phyloP scores from a whole-genome alignment of 805 yeast genomes.

The Myxozyma lipomycoides region DNA sequence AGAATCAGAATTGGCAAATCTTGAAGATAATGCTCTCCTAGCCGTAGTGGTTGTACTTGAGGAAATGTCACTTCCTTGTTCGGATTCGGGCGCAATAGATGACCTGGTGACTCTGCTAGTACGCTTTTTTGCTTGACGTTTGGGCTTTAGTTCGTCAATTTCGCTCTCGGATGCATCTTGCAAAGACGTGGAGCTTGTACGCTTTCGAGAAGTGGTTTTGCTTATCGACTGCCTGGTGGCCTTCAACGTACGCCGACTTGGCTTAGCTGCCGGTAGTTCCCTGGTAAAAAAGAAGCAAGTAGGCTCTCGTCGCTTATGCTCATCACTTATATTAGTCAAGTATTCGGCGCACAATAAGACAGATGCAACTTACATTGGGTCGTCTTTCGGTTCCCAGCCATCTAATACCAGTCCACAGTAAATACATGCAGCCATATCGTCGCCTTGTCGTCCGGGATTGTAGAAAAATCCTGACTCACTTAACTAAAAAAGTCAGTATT shows the following conservation, averaged over 20 bases:
- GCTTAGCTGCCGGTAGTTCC: constrained; percentile 11
- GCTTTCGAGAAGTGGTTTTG: constrained; percentile 10
- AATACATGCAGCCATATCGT: constrained; percentile 58
- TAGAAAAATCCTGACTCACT: constrained; percentile 64
- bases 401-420: constrained; percentile 61
- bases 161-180: constrained; percentile 8
- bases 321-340: constrained; percentile 34
- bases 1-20: constrained; percentile 1
- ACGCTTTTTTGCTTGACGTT: constrained; percentile 10
- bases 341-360: background rate
- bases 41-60: background rate
- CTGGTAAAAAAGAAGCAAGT: constrained; percentile 43
- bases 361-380: constrained; percentile 43
- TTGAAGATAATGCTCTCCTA: constrained; percentile 1
- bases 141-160: constrained; percentile 10
- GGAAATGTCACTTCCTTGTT: background rate
- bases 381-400: constrained; percentile 69
- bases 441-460: constrained; percentile 45
- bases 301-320: constrained; percentile 48
- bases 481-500: constrained; percentile 33
- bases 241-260: constrained; percentile 5
- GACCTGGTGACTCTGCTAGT: constrained; percentile 6
- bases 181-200: constrained; percentile 13
- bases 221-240: background rate
- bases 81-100: background rate